Conservation (phyloP, 805 yeast genomes). For the Spathaspora boniae region DNA sequence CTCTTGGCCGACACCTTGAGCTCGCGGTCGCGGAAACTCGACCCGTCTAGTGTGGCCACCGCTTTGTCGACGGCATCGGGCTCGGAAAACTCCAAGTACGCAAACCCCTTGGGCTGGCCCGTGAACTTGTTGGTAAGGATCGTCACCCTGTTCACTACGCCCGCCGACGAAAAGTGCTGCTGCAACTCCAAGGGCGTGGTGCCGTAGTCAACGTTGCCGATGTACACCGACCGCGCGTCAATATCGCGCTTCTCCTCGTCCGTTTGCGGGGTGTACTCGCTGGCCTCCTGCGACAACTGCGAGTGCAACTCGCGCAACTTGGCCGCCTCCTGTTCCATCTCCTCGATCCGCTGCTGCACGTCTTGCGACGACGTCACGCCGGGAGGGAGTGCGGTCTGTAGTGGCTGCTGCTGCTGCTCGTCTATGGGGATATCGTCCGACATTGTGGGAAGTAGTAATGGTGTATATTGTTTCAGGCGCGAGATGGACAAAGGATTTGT, state of each 20-base stretch:
- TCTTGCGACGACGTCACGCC: no score
- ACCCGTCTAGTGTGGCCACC: conserved; percentile 56
- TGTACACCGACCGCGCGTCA: conserved; percentile 76
- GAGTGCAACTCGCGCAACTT: conserved; percentile 57
- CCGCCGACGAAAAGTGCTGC: conserved; percentile 64
- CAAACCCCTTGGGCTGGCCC: conserved; percentile 84
- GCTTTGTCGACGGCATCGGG: conserved; percentile 64
- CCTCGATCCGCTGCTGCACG: conserved; percentile 39
- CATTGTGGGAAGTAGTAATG: conserved; percentile 19
- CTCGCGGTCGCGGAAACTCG: conserved; percentile 63
- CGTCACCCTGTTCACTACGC: conserved; percentile 76
- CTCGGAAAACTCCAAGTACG: conserved; percentile 80
- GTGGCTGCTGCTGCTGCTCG: conserved; percentile 11
- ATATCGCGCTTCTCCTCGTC: conserved; percentile 53
- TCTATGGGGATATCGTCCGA: conserved; percentile 30
- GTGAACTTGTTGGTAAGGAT: conserved; percentile 69
- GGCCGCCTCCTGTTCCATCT: conserved; percentile 63
- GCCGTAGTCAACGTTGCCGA: conserved; percentile 81
- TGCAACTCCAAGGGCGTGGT: conserved; percentile 78
- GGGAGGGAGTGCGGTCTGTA: no score
- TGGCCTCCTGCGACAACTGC: conserved; percentile 13
- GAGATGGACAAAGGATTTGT: neutral
- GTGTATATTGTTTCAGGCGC: neutral
- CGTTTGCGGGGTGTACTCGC: conserved; percentile 10
- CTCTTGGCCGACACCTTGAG: conserved; percentile 75